phyloP scores from a whole-genome alignment of 2,329 filamentous ascomycete species.

The Xylariales sp. region DNA sequence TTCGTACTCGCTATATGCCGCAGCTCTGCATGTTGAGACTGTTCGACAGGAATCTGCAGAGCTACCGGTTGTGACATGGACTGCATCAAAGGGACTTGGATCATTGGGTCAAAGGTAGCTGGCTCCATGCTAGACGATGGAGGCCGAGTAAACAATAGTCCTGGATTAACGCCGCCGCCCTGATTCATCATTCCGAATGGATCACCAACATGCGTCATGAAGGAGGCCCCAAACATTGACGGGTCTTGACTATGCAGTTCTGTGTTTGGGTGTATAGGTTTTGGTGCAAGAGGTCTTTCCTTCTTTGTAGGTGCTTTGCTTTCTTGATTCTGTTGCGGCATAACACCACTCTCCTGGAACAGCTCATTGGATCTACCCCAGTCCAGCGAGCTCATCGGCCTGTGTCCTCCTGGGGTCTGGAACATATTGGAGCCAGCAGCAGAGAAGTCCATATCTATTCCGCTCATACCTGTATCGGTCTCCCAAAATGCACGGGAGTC shows the following conservation, averaged over 20 bases:
- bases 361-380: constrained; percentile 53
- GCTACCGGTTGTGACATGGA: constrained; percentile 22
- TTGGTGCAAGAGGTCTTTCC: constrained; percentile 46
- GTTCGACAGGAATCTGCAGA: constrained; percentile 23
- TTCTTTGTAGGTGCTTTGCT: constrained; percentile 33
- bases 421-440: constrained; percentile 40
- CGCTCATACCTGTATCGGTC: constrained; percentile 42
- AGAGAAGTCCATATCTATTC: constrained; percentile 57
- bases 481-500: constrained; percentile 52
- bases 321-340: constrained; percentile 32
- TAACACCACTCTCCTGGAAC: constrained; percentile 42
- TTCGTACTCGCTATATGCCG: constrained; percentile 42
- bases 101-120: constrained; percentile 28
- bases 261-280: constrained; percentile 37
- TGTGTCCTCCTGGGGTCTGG: constrained; percentile 36
- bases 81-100: constrained; percentile 22
- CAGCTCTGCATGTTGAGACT: constrained; percentile 30
- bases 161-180: constrained; percentile 52
- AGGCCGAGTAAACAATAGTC: constrained; percentile 51
- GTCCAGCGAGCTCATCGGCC: constrained; percentile 48
- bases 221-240: constrained; percentile 36
- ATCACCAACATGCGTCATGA: constrained; percentile 41
- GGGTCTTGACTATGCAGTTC: constrained; percentile 33
- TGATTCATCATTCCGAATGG: constrained; percentile 45
- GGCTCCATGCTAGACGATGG: constrained; percentile 42